These are phyloP conservation scores for Vitis cinerea DNA, from an alignment of 164 flowering plant genomes.

Conservation along the genomic window DNA sequence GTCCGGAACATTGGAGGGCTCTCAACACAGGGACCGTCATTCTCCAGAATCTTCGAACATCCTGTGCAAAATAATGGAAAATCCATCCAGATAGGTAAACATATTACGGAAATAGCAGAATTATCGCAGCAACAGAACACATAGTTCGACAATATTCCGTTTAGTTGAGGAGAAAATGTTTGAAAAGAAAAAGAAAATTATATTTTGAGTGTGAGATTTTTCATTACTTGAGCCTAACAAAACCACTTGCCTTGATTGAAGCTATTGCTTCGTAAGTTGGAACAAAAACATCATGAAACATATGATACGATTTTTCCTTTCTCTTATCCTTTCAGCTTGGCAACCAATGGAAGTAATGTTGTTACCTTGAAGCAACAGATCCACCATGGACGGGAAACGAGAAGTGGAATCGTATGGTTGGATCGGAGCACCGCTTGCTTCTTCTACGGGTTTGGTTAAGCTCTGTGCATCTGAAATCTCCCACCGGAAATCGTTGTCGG, in stretches of 20 bases:
- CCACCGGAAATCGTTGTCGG: slow-evolving; percentile 61
- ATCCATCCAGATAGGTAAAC: not conserved
- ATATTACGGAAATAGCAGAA: not conserved
- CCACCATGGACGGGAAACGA: slow-evolving; percentile 67
- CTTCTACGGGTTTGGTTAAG: slow-evolving; percentile 3
- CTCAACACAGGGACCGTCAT: slow-evolving; percentile 12
- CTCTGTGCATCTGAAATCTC: slow-evolving; percentile 23
- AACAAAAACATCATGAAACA: too few relatives aligned
- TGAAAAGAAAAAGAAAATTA: not conserved
- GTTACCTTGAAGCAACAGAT: slow-evolving; percentile 63
- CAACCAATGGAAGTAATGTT: too few relatives aligned
- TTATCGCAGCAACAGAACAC: too few relatives aligned
- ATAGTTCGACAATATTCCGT: too few relatives aligned
- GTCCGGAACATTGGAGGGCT: slow-evolving; percentile 54
- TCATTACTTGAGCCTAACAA: too few relatives aligned
- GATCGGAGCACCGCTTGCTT: slow-evolving; percentile 13
- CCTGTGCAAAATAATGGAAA: slow-evolving; percentile 23
- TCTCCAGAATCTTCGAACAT: slow-evolving; percentile 33
- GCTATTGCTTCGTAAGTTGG: too few relatives aligned
- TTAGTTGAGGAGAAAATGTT: too few relatives aligned
- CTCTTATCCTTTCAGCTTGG: too few relatives aligned
- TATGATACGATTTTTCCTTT: too few relatives aligned
- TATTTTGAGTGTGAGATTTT: too few relatives aligned
- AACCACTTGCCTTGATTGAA: too few relatives aligned
- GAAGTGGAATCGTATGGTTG: slow-evolving; percentile 7